phyloP scores from a whole-genome alignment of 306 rosid species.

The Phaseolus lunatus region DNA sequence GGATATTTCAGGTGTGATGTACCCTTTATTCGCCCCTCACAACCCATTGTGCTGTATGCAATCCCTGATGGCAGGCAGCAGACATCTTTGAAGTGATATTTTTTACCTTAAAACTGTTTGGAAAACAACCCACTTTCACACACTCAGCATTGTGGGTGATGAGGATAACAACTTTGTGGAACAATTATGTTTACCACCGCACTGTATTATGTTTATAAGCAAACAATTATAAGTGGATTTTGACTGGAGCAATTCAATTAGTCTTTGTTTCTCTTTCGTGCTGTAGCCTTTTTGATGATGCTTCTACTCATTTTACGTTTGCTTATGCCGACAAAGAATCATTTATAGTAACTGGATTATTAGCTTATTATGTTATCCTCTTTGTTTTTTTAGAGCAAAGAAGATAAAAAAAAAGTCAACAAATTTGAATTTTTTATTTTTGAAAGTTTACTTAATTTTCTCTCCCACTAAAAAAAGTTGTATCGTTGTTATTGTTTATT shows the following conservation, averaged over 20 bases:
- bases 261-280: background rate
- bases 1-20: conserved; percentile 93
- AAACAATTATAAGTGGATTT: conserved; percentile 22
- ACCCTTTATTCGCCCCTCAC: conserved; percentile 70
- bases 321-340: too few species aligned
- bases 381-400: background rate
- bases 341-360: too few species aligned
- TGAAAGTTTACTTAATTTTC: background rate
- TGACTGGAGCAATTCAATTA: conserved; percentile 30
- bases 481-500: background rate
- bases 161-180: conserved; percentile 36
- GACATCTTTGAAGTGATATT: conserved; percentile 56
- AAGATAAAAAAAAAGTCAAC: background rate
- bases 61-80: conserved; percentile 95
- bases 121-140: background rate
- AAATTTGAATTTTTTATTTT: background rate
- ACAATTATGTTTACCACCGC: conserved; percentile 34
- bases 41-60: conserved; percentile 72
- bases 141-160: background rate
- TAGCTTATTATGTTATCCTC: background rate
- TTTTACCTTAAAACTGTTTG: conserved; percentile 18
- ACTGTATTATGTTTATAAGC: conserved; percentile 34
- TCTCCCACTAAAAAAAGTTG: background rate
- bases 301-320: background rate
- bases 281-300: background rate